These are phyloP conservation scores for Venturia effusa DNA, from an alignment of 2,329 filamentous ascomycete genomes.

Conservation along the genomic window DNA sequence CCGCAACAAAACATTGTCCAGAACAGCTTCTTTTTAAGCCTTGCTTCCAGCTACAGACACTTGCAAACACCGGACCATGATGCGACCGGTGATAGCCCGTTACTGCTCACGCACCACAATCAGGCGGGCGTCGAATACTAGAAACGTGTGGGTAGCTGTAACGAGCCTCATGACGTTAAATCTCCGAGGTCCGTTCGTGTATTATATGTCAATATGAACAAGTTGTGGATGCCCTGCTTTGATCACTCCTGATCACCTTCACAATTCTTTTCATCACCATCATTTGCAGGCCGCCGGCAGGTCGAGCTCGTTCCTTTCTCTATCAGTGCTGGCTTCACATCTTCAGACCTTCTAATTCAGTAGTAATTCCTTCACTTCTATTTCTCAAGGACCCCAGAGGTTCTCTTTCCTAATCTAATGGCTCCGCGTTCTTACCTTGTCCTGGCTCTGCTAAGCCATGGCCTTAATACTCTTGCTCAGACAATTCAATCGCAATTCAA, in stretches of 20 bases:
- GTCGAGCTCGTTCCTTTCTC: constrained; percentile 3
- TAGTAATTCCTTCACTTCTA: not conserved
- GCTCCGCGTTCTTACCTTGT: constrained; percentile 1
- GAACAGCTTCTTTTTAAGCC: not conserved
- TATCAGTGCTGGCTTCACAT: constrained; percentile 2
- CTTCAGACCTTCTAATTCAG: not conserved
- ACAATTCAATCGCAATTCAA: constrained; percentile 25
- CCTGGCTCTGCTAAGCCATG: constrained; percentile 7
- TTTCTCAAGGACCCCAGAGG: not conserved
- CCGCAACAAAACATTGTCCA: not conserved
- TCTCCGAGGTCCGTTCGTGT: not conserved
- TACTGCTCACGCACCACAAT: not conserved
- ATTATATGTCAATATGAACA: constrained; percentile 6
- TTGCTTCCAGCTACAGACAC: not conserved
- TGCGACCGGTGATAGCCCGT: not conserved
- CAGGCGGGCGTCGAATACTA: not conserved
- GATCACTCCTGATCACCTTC: not conserved
- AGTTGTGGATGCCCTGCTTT: not conserved
- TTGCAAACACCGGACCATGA: not conserved
- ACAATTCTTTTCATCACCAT: not conserved
- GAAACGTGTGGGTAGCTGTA: not conserved
- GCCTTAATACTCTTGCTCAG: constrained; percentile 18
- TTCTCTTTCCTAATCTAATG: constrained; percentile 1
- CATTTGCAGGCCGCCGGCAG: constrained; percentile 4
- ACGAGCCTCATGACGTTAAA: not conserved